Evolutionary conservation across 177 flowering plant genomes (phyloP), one percentile per base, ranked within the genome.

Genomic region (Telopea speciosissima): DNA sequence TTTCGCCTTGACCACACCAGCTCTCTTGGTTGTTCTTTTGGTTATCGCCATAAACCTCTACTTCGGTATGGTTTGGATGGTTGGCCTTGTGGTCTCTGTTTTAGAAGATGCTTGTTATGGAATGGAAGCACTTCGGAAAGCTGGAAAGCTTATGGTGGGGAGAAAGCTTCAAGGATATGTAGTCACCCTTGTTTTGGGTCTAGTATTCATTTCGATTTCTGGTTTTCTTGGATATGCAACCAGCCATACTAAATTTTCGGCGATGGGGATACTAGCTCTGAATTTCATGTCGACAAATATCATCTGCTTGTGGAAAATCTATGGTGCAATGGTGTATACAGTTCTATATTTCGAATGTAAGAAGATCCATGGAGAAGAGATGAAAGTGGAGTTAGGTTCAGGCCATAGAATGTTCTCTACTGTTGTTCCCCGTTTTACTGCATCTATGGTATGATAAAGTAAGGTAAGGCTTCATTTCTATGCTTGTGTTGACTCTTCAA

Each of bases 61-160:
- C 65, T 24, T 85, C 8, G 7, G 77, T 23, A 69, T 74, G 5
- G 71, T 70, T 58, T 83, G 82, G 85, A 24, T 62, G 7, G 24
- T 76, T 19, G 72, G 73, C 23, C 25, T 68, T 4, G 73, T 73
- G 21, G 56, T 75, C 36, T 78, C 85, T 0, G 72, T 85, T 0
- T 21, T 84, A 1, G 87, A 85, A 68, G 83, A 81, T 17, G 74
- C 36, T 24, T 68, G 72, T 25, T 72, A 67, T 62, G 88, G 87
- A 23, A 2, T 77, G 3, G 75, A 73, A 52, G 84, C 88, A 60
- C 56, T 81, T 28, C 79, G 75, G 33, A 79, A 75, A 67, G 81
- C 82, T 40, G 74, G 65, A 44, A 65, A 40, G 63, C 74, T 81
- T 5, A 71, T 77, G 2, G 79, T 69, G 74, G 84, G 83, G 23